Percentiles rank a stretch among this genome's conserved stretches.
phyloP scores from a whole-genome alignment of 2,329 filamentous ascomycete species.

The Microdochium nivale region DNA sequence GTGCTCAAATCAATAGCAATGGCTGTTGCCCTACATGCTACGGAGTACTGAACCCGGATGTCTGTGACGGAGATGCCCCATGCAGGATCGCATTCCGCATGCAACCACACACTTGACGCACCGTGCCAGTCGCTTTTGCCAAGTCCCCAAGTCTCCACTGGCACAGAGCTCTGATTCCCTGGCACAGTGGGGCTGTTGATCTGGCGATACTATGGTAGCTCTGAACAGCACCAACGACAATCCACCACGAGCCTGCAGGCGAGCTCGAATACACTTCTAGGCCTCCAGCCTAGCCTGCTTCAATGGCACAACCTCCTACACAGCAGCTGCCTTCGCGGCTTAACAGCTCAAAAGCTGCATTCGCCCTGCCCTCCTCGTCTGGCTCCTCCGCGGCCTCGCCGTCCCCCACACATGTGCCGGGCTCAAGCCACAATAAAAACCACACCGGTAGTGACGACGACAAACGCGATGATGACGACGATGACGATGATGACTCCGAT shows the following conservation, averaged over 20 bases:
- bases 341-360: background rate
- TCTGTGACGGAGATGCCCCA: no score
- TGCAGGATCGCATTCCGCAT: no score
- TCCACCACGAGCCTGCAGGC: background rate
- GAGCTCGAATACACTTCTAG: background rate
- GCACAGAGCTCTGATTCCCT: no score
- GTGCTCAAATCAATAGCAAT: no score
- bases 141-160: no score
- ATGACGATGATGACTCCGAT: constrained; percentile 10
- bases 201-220: no score
- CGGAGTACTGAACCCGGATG: no score
- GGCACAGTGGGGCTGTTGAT: no score
- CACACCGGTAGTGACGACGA: constrained; percentile 25
- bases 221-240: no score
- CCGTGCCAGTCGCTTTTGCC: no score
- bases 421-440: constrained; percentile 4
- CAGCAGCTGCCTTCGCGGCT: background rate
- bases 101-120: no score
- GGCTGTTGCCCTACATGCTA: no score
- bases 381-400: constrained; percentile 8
- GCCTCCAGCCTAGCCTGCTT: background rate
- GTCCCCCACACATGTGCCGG: constrained; percentile 10
- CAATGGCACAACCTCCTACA: background rate
- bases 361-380: constrained; percentile 3
- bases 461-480: constrained; percentile 3